Evolutionary conservation across 2,329 filamentous ascomycete genomes (phyloP).

Genomic region (Lasiodiplodia hormozganensis): DNA sequence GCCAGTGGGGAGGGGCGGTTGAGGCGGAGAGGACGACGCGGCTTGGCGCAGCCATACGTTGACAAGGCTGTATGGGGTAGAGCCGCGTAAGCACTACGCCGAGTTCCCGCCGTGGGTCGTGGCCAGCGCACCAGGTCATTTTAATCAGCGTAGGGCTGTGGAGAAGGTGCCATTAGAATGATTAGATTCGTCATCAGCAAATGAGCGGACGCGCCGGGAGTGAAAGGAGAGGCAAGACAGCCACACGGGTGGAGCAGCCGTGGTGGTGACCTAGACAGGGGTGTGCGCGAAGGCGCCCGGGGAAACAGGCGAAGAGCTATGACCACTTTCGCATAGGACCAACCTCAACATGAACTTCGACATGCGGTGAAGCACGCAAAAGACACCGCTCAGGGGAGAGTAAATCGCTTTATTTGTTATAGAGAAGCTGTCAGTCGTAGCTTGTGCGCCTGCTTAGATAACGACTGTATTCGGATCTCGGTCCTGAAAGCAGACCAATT

Average conservation of each 20-base stretch:
- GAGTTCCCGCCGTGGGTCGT: slow-evolving; percentile 11
- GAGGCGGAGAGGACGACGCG: slow-evolving; percentile 10
- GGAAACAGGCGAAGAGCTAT: slow-evolving; percentile 7
- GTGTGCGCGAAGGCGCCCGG: slow-evolving; percentile 3
- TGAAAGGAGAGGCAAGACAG: slow-evolving; percentile 16
- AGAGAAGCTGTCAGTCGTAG: neutral
- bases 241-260: neutral
- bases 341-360: neutral
- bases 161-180: slow-evolving; percentile 20
- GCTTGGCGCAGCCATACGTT: slow-evolving; percentile 4
- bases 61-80: slow-evolving; percentile 20
- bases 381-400: neutral
- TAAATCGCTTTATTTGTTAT: slow-evolving; percentile 6
- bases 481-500: neutral
- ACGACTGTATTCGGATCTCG: neutral
- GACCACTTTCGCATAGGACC: neutral
- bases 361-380: neutral
- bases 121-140: slow-evolving; percentile 9
- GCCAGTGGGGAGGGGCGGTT: neutral
- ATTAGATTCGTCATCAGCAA: slow-evolving; percentile 21
- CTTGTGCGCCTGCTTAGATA: neutral
- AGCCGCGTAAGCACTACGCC: slow-evolving; percentile 28
- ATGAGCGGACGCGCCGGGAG: neutral
- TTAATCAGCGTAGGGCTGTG: slow-evolving; percentile 25
- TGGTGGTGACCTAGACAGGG: neutral